Evolutionary conservation across 148 eudicot species (phyloP).

Genomic region (Camellia granthamiana): DNA sequence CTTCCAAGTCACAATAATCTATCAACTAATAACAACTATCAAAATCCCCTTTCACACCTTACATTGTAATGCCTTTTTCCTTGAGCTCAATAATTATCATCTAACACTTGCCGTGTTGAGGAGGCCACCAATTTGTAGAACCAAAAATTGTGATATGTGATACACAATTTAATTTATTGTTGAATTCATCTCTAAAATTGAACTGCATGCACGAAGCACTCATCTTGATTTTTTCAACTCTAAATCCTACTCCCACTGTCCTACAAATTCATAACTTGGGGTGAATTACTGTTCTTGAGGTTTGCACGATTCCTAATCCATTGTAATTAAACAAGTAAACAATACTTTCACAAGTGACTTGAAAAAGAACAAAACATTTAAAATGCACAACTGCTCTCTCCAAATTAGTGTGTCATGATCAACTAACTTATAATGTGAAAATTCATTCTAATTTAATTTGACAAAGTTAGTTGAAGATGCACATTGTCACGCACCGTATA

Average conservation of each 20-base stretch:
- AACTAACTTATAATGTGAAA: neutral
- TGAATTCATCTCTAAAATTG: no score
- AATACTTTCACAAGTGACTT: no score
- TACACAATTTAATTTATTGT: no score
- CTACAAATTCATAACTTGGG: neutral
- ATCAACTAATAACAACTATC: no score
- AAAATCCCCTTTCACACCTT: no score
- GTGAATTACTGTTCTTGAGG: no score
- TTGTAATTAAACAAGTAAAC: no score
- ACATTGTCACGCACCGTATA: slow-evolving; percentile 27
- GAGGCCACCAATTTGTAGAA: neutral
- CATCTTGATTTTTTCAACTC: neutral
- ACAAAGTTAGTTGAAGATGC: neutral
- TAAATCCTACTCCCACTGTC: neutral
- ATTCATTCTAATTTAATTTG: neutral
- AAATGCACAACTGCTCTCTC: neutral
- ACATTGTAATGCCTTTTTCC: neutral
- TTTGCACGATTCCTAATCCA: no score
- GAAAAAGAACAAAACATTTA: neutral
- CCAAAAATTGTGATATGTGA: neutral
- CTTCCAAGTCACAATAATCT: no score
- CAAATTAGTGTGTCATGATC: neutral
- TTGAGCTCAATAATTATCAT: neutral
- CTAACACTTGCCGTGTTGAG: neutral
- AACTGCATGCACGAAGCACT: neutral